Conservation (phyloP, 306 rosid genomes). For the Cucumis sativus region DNA sequence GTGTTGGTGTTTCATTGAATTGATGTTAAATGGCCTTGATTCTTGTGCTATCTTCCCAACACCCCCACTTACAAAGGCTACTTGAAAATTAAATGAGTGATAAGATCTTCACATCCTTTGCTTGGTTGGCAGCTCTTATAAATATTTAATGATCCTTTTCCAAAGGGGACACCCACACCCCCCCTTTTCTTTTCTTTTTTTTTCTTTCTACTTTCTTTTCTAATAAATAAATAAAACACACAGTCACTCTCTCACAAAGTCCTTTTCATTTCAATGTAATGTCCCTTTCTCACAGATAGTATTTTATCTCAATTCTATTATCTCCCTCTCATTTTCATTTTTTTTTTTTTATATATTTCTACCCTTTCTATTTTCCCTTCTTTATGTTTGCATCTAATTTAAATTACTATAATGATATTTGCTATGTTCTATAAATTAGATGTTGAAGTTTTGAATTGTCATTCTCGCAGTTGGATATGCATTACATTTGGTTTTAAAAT, state of each 20-base stretch:
- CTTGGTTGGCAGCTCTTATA: neutral
- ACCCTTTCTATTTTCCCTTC: neutral
- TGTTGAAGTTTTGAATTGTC: too few relatives aligned
- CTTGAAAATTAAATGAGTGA: neutral
- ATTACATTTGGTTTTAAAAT: too few relatives aligned
- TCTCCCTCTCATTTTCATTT: neutral
- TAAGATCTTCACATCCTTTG: neutral
- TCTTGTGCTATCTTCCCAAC: neutral
- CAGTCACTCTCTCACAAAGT: neutral
- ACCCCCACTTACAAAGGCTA: neutral
- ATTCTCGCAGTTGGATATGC: too few relatives aligned
- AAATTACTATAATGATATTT: too few relatives aligned
- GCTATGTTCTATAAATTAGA: too few relatives aligned
- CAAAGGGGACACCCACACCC: neutral
- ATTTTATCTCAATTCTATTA: neutral
- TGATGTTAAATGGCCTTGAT: neutral
- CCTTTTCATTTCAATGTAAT: neutral
- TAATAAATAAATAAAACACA: neutral
- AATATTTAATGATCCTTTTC: neutral
- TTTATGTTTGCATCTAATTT: too few relatives aligned
- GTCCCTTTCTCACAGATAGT: neutral
- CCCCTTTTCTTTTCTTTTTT: too few relatives aligned
- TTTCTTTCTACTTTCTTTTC: too few relatives aligned
- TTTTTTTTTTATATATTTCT: neutral
- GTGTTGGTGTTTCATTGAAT: neutral